Base-by-base conservation (phyloP, 2,329 filamentous ascomycete genomes). In the Hypomyces perniciosus region DNA sequence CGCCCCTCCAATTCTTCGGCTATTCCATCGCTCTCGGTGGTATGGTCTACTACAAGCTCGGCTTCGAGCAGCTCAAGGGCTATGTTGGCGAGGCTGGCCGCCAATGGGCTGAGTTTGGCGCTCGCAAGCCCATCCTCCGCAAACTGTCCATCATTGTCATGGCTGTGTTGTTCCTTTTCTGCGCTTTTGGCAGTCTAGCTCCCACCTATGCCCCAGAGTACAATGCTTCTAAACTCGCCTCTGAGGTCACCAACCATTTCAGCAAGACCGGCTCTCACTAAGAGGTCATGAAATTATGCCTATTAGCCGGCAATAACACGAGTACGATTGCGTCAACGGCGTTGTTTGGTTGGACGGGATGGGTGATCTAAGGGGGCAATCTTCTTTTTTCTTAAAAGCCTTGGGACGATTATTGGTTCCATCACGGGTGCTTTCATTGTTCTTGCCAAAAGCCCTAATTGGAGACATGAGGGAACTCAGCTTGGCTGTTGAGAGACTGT, bases 61-160 rank as follows among this genome's bases (percentile, higher is more conserved):
- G 88, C 51, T 81, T 79, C 53, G 90, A 95, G 54, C 86, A 90
- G 68, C 74, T 96, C 65, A 91, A 86, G 77, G 86, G 86, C 65
- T 90, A 92, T 68, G 72, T 86, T 53, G 76, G 78, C 55, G 84
- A 90, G 60, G 85, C 78, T 49, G 77, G 78, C 64, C 86, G 90
- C 66, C 80, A 84, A 54, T 95, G 90, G 90, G 85, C 86, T 46
- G 90, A 96, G 64, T 90, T 93, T 60, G 90, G 90, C 52, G 82
- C 82, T 61, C 79, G 78, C 57, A 86, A 85, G 65, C 91, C 91
- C 9, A 80, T 84, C 43, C 76, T 88, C 62, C 87, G 90, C 72
- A 91, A 92, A 74, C 68, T 91, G 47, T 74, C 89, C 56, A 75
- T 93, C 59, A 81, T 92, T 54, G 79, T 76, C 46, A 70, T 79